phyloP scores from a whole-genome alignment of 805 yeast genomes.

The Candida broadrunensis region DNA sequence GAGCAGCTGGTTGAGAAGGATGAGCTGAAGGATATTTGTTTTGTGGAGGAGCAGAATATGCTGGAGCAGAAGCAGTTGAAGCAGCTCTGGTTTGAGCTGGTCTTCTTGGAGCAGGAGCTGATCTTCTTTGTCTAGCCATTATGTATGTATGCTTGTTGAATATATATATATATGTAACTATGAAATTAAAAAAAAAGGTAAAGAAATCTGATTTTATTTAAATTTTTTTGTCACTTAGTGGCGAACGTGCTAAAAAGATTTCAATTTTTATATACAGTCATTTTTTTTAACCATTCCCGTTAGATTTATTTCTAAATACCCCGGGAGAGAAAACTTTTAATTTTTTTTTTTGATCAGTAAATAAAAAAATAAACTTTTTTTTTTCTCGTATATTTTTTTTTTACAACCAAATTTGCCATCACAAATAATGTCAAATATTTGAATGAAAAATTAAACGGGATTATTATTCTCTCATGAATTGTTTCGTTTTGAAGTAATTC shows the following conservation, averaged over 20 bases:
- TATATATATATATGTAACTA: not conserved
- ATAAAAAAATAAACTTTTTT: too few species aligned
- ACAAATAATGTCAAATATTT: too few species aligned
- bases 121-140: conserved; percentile 55
- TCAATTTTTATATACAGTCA: not conserved
- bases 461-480: too few species aligned
- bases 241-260: conserved; percentile 5
- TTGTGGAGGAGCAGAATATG: conserved; percentile 15
- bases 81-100: conserved; percentile 61
- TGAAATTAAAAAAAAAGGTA: too few species aligned
- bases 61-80: conserved; percentile 69
- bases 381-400: too few species aligned
- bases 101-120: conserved; percentile 47
- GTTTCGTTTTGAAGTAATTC: too few species aligned
- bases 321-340: too few species aligned
- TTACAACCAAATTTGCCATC: too few species aligned
- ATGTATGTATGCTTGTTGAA: conserved; percentile 5
- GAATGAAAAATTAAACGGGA: too few species aligned
- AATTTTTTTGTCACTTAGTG: not conserved
- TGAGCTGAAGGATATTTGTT: conserved; percentile 40
- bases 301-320: too few species aligned
- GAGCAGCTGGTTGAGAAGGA: conserved; percentile 47
- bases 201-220: too few species aligned
- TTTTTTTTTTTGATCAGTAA: too few species aligned
- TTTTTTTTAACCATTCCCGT: not conserved